phyloP scores from a whole-genome alignment of 495 filamentous ascomycete genomes.

The Penicillium manginii region DNA sequence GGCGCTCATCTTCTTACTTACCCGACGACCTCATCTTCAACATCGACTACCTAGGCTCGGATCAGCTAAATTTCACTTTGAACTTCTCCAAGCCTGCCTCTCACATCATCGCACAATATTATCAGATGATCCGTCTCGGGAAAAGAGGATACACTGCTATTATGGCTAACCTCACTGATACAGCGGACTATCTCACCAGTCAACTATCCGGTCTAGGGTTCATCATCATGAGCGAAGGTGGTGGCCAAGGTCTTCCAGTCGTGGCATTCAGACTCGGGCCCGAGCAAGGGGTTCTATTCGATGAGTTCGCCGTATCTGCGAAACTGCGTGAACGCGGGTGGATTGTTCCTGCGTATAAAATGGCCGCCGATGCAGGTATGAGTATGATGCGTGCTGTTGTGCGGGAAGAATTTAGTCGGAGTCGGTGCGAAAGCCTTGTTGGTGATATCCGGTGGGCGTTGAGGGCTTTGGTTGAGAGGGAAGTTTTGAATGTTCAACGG shows the following conservation, averaged over 20 bases:
- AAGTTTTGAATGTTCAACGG: slow-evolving; percentile 52
- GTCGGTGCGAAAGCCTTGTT: slow-evolving; percentile 71
- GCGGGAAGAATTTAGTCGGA: slow-evolving; percentile 81
- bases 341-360: slow-evolving; percentile 91
- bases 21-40: slow-evolving; percentile 92
- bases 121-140: slow-evolving; percentile 87
- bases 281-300: slow-evolving; percentile 62
- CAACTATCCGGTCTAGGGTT: slow-evolving; percentile 72
- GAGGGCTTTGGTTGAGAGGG: slow-evolving; percentile 68
- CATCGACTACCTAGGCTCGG: slow-evolving; percentile 92
- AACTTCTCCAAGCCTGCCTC: slow-evolving; percentile 91
- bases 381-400: slow-evolving; percentile 88
- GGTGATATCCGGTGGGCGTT: slow-evolving; percentile 70
- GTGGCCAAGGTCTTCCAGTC: slow-evolving; percentile 77
- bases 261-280: slow-evolving; percentile 77
- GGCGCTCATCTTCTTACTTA: slow-evolving; percentile 76
- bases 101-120: slow-evolving; percentile 92
- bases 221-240: slow-evolving; percentile 76
- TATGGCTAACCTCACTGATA: slow-evolving; percentile 82
- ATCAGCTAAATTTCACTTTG: slow-evolving; percentile 88
- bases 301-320: slow-evolving; percentile 80
- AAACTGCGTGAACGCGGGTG: slow-evolving; percentile 78
- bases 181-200: slow-evolving; percentile 74
- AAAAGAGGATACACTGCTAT: slow-evolving; percentile 83
- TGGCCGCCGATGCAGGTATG: slow-evolving; percentile 77